Conservation (phyloP, 306 rosid species). For the Cicer bijugum region DNA sequence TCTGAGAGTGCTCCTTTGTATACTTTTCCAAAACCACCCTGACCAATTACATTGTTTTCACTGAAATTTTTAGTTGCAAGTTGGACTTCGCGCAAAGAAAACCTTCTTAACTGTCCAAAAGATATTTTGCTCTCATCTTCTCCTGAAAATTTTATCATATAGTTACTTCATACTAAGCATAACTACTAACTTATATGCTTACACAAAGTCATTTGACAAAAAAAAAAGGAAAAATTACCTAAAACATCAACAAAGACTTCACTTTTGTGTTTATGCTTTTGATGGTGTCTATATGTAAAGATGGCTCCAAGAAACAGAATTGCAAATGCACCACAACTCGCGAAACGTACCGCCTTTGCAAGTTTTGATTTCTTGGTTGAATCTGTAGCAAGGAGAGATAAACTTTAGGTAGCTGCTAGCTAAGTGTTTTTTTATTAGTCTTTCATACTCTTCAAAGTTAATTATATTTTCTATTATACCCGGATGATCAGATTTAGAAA, state of each 20-base stretch:
- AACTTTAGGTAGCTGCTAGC: constrained; percentile 17
- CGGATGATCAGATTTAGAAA: constrained; percentile 62
- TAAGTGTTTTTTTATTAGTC: not conserved
- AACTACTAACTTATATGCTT: not conserved
- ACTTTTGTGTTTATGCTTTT: constrained; percentile 43
- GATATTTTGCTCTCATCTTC: constrained; percentile 76
- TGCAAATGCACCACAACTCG: constrained; percentile 71
- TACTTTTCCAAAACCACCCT: constrained; percentile 97
- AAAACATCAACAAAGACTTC: constrained; percentile 83
- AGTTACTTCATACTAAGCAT: not conserved
- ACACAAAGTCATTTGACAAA: constrained; percentile 4
- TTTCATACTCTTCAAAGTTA: constrained; percentile 21
- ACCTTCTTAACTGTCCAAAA: constrained; percentile 74
- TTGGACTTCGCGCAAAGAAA: constrained; percentile 89
- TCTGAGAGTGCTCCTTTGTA: constrained; percentile 83
- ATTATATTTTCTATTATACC: constrained; percentile 48
- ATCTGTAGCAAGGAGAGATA: constrained; percentile 56
- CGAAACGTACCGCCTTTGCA: constrained; percentile 52
- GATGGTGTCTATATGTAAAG: constrained; percentile 55
- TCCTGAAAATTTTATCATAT: constrained; percentile 52
- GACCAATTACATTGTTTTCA: constrained; percentile 85
- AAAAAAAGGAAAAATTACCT: constrained; percentile 55
- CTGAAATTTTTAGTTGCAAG: constrained; percentile 78
- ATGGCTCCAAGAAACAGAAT: constrained; percentile 66
- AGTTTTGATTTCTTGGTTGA: constrained; percentile 60